Evolutionary conservation across 441 rosid genomes (phyloP), one percentile per base, ranked within the genome.

Genomic region (Arabidopsis lyrata): DNA sequence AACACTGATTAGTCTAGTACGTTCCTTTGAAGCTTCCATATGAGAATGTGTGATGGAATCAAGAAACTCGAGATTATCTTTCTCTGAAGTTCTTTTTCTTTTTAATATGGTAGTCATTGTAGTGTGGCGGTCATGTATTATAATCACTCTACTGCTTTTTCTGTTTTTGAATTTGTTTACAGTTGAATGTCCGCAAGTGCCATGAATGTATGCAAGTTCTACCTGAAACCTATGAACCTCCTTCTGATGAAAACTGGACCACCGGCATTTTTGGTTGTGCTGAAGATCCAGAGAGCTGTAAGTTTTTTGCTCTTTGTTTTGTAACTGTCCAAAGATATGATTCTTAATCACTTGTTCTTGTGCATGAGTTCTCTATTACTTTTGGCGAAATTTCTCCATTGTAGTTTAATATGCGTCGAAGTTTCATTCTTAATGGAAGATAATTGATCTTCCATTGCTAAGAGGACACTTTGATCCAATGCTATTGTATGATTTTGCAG

Each of bases 181-280:
- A 90, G 97, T 78, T 89, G 72, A 81, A 66, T 53, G 76, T 80
- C 50, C 87, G 79, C 45, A 83, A 87, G 81, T 94, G 97, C 78
- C 47, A 35, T 57, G 96, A 94, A 72, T 94, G 98, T 54, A 91
- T 97, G 64, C 98, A 94, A 78, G 76, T 82, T 38, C 66, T 91
- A 24, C 97, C 98, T 0, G 96, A 90, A 74, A 85, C 81, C 75
- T 88, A 87, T 34, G 91, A 93, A 78, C 97, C 97, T 6, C 98
- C 96, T 18, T 86, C 93, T 38, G 93, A 94, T 80, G 97, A 93
- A 82, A 88, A 90, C 58, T 91, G 96, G 98, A 86, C 95, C 0
- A 90, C 96, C 6, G 96, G 95, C 27, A 85, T 94, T 49, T 91
- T 70, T 35, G 88, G 81, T 16, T 94, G 96, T 63, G 76, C 69